Base-by-base conservation (phyloP, 2,329 filamentous ascomycete species). In the Cladosporium sp. region DNA sequence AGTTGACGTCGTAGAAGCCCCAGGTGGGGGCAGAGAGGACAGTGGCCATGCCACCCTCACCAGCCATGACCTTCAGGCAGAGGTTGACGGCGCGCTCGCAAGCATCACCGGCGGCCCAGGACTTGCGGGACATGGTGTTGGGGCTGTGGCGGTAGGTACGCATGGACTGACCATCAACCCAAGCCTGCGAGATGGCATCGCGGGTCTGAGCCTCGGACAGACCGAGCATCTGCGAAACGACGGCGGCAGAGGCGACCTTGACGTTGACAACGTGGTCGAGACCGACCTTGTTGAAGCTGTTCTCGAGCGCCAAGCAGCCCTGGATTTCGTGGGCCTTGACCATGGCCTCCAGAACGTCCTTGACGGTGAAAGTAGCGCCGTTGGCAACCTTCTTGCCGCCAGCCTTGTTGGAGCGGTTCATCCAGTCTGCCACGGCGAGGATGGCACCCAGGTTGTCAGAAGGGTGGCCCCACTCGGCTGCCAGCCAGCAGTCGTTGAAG, bases 401-500 rank as follows among this genome's bases (percentile, higher is more conserved):
- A 62, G 92, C 92, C 72, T 94, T 87, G 82, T 95, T 96, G 71
- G 94, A 97, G 74, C 95, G 91, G 74, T 93, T 96, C 77, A 97
- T 88, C 95, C 95, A 99, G 85, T 99, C 95, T 68, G 95, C 92
- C 62, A 97, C 93, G 57, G 94, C 92, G 69, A 99, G 88, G 78
- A 99, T 99, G 75, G 94, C 95, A 70, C 95, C 95, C 73, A 99
- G 81, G 85, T 99, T 99, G 85, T 99, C 95, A 4, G 93, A 97
- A 69, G 95, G 95, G 81, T 99, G 95, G 67, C 95, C 95, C 95
- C 95, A 99, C 84, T 99, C 95, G 65, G 95, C 95, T 54, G 94
- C 95, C 70, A 98, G 86, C 95, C 94, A 99, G 88, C 95, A 98
- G 87, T 99, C 95, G 80, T 99, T 99, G 87, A 98, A 99, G 84